Conservation (phyloP, 139 green algal genomes). For the Zygnema cylindricum region DNA sequence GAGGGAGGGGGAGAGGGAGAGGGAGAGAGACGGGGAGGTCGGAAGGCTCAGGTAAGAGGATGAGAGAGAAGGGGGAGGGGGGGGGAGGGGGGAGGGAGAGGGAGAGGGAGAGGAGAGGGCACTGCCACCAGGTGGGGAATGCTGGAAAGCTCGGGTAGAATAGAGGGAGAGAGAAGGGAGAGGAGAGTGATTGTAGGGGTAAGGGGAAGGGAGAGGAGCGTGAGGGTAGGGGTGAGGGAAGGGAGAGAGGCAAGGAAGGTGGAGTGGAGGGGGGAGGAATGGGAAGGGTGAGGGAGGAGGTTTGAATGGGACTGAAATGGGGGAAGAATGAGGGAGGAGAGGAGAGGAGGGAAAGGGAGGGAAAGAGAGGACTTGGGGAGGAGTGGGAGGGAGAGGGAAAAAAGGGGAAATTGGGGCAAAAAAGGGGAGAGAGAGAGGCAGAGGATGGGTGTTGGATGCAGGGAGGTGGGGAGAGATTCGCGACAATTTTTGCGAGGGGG, state of each 20-base stretch:
- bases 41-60: constrained; percentile 30
- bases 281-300: neutral
- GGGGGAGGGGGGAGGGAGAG: too few species aligned
- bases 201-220: too few species aligned
- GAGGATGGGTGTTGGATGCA: neutral
- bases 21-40: constrained; percentile 9
- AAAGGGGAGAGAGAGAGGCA: neutral
- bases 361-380: neutral
- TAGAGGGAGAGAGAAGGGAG: too few species aligned
- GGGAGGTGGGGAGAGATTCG: neutral
- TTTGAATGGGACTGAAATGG: neutral
- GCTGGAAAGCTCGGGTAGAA: too few species aligned
- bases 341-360: neutral
- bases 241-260: too few species aligned
- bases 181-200: too few species aligned
- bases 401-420: neutral
- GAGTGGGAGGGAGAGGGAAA: neutral
- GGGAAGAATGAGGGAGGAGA: neutral
- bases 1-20: constrained; percentile 3
- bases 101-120: too few species aligned
- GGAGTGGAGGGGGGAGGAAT: too few species aligned
- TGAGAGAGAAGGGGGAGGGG: too few species aligned
- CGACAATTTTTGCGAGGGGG: too few species aligned
- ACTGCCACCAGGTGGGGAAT: too few species aligned
- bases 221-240: too few species aligned